phyloP scores from a whole-genome alignment of 2,329 filamentous ascomycete species.

The Colletotrichum gigasporum region DNA sequence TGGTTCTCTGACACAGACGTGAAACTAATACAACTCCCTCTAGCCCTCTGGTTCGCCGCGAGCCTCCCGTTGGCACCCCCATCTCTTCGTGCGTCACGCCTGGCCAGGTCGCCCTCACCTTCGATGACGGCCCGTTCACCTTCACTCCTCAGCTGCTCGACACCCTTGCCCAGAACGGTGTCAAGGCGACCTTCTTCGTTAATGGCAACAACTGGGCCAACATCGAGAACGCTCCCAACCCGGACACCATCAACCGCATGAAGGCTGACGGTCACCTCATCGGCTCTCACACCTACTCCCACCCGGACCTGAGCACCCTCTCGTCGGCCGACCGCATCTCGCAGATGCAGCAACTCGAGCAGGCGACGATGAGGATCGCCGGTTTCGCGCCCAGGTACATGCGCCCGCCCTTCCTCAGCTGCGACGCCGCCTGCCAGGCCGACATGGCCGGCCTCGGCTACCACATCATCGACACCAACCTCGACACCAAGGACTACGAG shows the following conservation, averaged over 20 bases:
- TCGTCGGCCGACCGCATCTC: constrained; percentile 43
- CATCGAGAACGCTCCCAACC: constrained; percentile 50
- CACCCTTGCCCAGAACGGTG: constrained; percentile 40
- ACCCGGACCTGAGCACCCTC: constrained; percentile 51
- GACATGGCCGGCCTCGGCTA: constrained; percentile 53
- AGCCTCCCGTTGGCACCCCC: constrained; percentile 9
- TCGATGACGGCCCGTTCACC: constrained; percentile 55
- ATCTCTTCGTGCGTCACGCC: constrained; percentile 41
- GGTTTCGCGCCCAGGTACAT: constrained; percentile 54
- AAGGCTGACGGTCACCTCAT: constrained; percentile 54
- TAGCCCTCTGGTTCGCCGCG: constrained; percentile 20
- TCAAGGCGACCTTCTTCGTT: constrained; percentile 54
- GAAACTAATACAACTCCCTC: constrained; percentile 6
- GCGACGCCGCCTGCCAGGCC: constrained; percentile 36
- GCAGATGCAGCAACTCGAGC: constrained; percentile 56
- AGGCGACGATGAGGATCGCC: constrained; percentile 52
- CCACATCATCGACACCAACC: constrained; percentile 64
- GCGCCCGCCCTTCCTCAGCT: constrained; percentile 56
- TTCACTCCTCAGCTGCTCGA: constrained; percentile 54
- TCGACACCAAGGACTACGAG: constrained; percentile 70
- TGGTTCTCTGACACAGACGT: background rate
- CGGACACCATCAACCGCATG: constrained; percentile 49
- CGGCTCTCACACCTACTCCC: constrained; percentile 50
- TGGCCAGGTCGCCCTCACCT: constrained; percentile 54
- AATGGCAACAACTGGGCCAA: constrained; percentile 52